phyloP scores from a whole-genome alignment of 2,329 filamentous ascomycete genomes.

The Falciphora oryzae region DNA sequence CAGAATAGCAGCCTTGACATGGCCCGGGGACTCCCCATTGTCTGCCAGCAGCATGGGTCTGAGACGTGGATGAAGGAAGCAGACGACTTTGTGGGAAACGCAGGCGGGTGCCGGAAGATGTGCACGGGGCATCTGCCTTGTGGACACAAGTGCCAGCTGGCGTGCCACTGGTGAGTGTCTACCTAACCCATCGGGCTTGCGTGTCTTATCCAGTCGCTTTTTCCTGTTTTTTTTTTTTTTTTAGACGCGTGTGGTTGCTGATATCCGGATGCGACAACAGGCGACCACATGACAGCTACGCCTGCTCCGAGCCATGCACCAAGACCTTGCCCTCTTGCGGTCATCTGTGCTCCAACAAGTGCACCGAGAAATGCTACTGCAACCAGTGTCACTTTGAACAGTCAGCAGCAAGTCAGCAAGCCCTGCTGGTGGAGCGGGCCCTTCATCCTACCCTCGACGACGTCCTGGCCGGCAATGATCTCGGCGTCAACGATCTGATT shows the following conservation, averaged over 20 bases:
- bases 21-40: conserved; percentile 49
- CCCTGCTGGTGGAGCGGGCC: background rate
- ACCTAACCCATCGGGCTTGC: conserved; percentile 13
- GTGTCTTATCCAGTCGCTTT: background rate
- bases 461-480: background rate
- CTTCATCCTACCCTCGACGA: background rate
- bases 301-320: conserved; percentile 4
- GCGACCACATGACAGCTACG: background rate
- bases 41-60: conserved; percentile 53
- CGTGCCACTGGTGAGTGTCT: conserved; percentile 44
- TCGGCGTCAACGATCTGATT: background rate
- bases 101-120: conserved; percentile 44
- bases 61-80: conserved; percentile 46
- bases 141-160: conserved; percentile 44
- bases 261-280: background rate
- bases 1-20: conserved; percentile 26
- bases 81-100: conserved; percentile 41
- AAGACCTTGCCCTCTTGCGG: conserved; percentile 3
- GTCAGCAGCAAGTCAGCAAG: background rate
- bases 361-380: conserved; percentile 10
- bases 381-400: background rate
- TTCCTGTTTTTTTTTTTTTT: background rate
- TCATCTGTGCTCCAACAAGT: conserved; percentile 7
- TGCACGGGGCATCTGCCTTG: conserved; percentile 41
- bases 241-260: background rate